These are phyloP conservation scores for Zymoseptoria passerinii DNA, from an alignment of 2,329 filamentous ascomycete species.

Conservation along the genomic window DNA sequence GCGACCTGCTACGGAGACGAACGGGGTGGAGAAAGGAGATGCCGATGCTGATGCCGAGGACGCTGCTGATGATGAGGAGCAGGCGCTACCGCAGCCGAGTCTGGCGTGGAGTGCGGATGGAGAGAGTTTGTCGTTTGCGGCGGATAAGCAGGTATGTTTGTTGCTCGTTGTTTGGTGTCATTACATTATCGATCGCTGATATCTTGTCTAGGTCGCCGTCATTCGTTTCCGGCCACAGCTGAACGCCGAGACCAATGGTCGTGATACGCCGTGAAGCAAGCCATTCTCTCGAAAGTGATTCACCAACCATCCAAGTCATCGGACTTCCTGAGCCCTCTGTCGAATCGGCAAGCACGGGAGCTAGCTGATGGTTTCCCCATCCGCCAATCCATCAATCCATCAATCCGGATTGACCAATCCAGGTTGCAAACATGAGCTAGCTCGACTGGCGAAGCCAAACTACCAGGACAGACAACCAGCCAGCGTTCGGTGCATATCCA, in stretches of 20 bases:
- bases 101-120: conserved; percentile 48
- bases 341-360: background rate
- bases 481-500: background rate
- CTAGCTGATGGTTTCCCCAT: background rate
- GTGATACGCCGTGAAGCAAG: background rate
- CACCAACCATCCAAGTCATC: background rate
- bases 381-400: too few species aligned
- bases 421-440: background rate
- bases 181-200: background rate
- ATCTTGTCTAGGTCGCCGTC: conserved; percentile 12
- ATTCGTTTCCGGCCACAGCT: conserved; percentile 13
- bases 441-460: background rate
- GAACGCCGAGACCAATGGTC: background rate
- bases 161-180: background rate
- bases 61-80: conserved; percentile 6
- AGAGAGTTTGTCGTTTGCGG: conserved; percentile 42
- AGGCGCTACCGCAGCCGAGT: conserved; percentile 21
- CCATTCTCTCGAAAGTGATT: background rate
- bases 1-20: conserved; percentile 17
- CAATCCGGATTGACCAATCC: background rate
- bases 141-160: conserved; percentile 37
- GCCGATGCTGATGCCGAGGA: conserved; percentile 16
- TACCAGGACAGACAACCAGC: background rate
- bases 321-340: background rate
- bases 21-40: conserved; percentile 12